These are phyloP conservation scores for Fusarium continuum DNA, from an alignment of 2,329 filamentous ascomycete species.

Conservation along the genomic window DNA sequence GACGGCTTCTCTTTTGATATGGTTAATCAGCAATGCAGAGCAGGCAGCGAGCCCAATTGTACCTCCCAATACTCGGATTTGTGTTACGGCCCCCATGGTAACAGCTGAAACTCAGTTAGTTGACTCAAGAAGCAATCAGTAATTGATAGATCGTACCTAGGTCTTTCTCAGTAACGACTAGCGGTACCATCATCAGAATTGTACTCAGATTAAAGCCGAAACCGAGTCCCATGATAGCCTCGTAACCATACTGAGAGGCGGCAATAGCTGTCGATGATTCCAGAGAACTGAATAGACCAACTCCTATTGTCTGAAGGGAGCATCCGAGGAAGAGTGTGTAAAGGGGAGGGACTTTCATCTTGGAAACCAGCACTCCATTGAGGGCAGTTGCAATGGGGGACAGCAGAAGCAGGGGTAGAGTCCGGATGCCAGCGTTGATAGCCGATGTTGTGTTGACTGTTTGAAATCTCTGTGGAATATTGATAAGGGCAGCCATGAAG, in stretches of 20 bases:
- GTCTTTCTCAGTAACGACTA: slow-evolving; percentile 11
- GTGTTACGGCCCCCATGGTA: slow-evolving; percentile 27
- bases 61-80: slow-evolving; percentile 25
- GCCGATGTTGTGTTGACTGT: slow-evolving; percentile 16
- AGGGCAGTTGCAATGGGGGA: slow-evolving; percentile 20
- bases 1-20: background rate
- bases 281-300: slow-evolving; percentile 23
- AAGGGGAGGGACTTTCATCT: slow-evolving; percentile 15
- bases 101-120: slow-evolving; percentile 4
- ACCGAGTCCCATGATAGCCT: slow-evolving; percentile 26
- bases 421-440: slow-evolving; percentile 6
- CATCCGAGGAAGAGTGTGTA: slow-evolving; percentile 17
- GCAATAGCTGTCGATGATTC: background rate
- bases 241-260: slow-evolving; percentile 11
- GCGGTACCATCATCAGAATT: slow-evolving; percentile 17
- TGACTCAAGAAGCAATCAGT: background rate
- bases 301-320: slow-evolving; percentile 16
- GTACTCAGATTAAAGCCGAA: slow-evolving; percentile 26
- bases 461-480: slow-evolving; percentile 27
- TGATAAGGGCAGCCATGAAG: slow-evolving; percentile 24
- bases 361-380: slow-evolving; percentile 18
- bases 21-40: background rate
- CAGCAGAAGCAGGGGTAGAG: slow-evolving; percentile 18
- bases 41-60: slow-evolving; percentile 29
- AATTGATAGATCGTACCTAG: background rate